Conservation (phyloP, 2,329 filamentous ascomycete species). For the Hortaea sp. region DNA sequence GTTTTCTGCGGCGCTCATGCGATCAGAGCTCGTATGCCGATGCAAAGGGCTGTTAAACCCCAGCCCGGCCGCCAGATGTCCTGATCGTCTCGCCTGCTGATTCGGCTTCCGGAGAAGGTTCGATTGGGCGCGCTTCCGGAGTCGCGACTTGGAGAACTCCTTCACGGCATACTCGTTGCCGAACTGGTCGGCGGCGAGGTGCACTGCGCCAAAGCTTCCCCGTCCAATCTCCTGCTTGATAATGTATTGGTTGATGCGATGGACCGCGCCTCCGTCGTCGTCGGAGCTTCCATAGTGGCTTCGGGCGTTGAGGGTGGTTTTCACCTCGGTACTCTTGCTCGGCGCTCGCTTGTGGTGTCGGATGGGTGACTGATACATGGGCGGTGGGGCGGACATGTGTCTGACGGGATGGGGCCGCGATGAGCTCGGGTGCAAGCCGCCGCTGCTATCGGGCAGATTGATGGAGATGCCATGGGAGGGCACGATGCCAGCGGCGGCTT, state of each 20-base stretch:
- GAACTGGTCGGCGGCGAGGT: conserved; percentile 81
- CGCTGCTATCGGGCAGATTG: conserved; percentile 30
- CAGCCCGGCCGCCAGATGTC: conserved; percentile 39
- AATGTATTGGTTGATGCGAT: conserved; percentile 88
- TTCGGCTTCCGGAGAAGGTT: conserved; percentile 65
- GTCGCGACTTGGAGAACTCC: conserved; percentile 87
- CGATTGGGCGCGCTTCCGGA: conserved; percentile 84
- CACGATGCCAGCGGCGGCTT: conserved; percentile 28
- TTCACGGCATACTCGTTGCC: conserved; percentile 93
- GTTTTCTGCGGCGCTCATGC: conserved; percentile 41
- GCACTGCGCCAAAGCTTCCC: conserved; percentile 89
- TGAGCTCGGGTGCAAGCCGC: conserved; percentile 18
- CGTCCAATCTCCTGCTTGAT: conserved; percentile 94
- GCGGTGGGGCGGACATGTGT: conserved; percentile 43
- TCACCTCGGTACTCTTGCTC: conserved; percentile 52
- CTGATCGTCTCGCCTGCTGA: conserved; percentile 33
- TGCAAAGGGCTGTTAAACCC: conserved; percentile 56
- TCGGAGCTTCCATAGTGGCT: conserved; percentile 81
- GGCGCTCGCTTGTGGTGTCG: conserved; percentile 54
- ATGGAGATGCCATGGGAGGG: conserved; percentile 35
- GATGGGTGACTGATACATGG: conserved; percentile 52
- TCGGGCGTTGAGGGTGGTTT: conserved; percentile 86
- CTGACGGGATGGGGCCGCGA: conserved; percentile 30
- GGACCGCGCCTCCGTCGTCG: conserved; percentile 67
- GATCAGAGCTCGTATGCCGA: conserved; percentile 45